Conservation (phyloP, 495 filamentous ascomycete genomes). For the Penicillium argentinense region DNA sequence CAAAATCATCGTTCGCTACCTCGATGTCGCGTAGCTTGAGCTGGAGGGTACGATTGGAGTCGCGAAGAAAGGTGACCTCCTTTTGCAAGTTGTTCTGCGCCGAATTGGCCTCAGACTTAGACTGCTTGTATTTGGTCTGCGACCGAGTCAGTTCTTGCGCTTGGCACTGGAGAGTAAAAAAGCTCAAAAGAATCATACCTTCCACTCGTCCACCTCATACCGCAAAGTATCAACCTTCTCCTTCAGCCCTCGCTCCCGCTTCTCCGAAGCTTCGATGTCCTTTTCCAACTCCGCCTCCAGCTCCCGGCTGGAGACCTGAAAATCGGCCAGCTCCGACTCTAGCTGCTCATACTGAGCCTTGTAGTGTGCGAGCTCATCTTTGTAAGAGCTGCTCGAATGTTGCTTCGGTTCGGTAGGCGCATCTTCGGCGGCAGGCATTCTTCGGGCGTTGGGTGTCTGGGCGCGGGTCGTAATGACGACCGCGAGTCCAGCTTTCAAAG, state of each 20-base stretch:
- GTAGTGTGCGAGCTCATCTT: conserved; percentile 85
- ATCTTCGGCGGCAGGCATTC: conserved; percentile 61
- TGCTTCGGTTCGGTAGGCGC: conserved; percentile 63
- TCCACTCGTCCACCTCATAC: conserved; percentile 97
- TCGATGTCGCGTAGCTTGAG: conserved; percentile 89
- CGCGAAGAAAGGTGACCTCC: conserved; percentile 88
- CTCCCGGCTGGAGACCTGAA: conserved; percentile 90
- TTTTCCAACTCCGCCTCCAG: conserved; percentile 93
- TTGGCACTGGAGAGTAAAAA: not conserved
- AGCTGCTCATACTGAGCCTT: conserved; percentile 94
- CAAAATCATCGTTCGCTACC: conserved; percentile 97
- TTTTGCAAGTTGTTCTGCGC: conserved; percentile 90
- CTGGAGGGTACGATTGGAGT: conserved; percentile 76
- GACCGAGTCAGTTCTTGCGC: conserved; percentile 6
- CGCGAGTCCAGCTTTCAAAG: conserved; percentile 21
- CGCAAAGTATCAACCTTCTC: conserved; percentile 80
- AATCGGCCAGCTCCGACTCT: conserved; percentile 88
- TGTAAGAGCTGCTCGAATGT: conserved; percentile 53
- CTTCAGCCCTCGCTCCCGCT: conserved; percentile 79
- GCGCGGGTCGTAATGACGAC: conserved; percentile 24
- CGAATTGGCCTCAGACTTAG: conserved; percentile 78
- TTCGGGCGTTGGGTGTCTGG: conserved; percentile 36
- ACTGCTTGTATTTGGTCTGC: conserved; percentile 94
- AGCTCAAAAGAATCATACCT: conserved; percentile 56
- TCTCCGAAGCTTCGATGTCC: conserved; percentile 94